These are phyloP conservation scores for Fusarium burgessii DNA, from an alignment of 2,329 filamentous ascomycete genomes.

Conservation along the genomic window DNA sequence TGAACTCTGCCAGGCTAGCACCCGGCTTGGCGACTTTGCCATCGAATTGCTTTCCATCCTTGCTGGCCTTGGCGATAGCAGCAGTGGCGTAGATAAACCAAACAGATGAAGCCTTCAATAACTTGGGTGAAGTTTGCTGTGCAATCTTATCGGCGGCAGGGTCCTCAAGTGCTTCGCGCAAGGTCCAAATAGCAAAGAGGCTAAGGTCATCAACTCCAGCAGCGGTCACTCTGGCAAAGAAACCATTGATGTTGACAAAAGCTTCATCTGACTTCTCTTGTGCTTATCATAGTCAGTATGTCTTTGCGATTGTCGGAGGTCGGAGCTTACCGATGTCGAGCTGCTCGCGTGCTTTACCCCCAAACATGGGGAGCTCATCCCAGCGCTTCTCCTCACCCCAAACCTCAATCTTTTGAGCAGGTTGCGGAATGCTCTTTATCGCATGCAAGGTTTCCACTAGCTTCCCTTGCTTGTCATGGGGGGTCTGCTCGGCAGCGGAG, in stretches of 20 bases:
- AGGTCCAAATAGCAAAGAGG: slow-evolving; percentile 35
- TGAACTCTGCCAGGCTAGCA: slow-evolving; percentile 1
- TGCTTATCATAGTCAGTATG: not conserved
- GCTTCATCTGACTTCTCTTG: slow-evolving; percentile 20
- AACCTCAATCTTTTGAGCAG: slow-evolving; percentile 25
- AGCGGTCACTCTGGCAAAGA: slow-evolving; percentile 31
- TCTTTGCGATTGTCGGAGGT: accelerated
- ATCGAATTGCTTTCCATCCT: slow-evolving; percentile 34
- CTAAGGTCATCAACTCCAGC: slow-evolving; percentile 26
- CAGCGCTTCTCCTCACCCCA: slow-evolving; percentile 35
- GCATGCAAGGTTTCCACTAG: slow-evolving; percentile 37
- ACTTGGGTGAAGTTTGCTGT: not conserved
- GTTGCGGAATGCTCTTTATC: slow-evolving; percentile 29
- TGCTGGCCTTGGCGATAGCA: not conserved
- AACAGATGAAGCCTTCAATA: slow-evolving; percentile 13
- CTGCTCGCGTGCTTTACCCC: slow-evolving; percentile 23
- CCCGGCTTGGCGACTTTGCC: slow-evolving; percentile 34
- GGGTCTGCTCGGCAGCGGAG: slow-evolving; percentile 35
- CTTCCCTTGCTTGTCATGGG: slow-evolving; percentile 38
- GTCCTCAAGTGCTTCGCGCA: slow-evolving; percentile 36
- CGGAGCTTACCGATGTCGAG: slow-evolving; percentile 29
- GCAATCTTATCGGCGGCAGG: slow-evolving; percentile 21
- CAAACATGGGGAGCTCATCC: slow-evolving; percentile 38
- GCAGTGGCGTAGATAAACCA: slow-evolving; percentile 33
- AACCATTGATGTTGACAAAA: slow-evolving; percentile 30